Evolutionary conservation across 1,139 yeast genomes (phyloP).

Genomic region (Nakaseomyces uthaithaninus): DNA sequence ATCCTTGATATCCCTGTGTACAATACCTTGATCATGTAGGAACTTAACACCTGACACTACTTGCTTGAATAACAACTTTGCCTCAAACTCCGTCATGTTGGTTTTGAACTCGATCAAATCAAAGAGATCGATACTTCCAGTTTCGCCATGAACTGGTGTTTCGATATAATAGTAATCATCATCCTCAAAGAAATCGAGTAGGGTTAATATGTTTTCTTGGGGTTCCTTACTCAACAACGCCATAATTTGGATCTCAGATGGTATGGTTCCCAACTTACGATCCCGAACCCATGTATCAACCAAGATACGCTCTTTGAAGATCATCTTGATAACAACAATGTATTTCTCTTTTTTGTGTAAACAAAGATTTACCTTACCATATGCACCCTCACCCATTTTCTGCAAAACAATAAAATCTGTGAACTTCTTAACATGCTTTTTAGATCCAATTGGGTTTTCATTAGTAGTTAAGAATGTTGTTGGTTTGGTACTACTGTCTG

Average conservation of each 20-base stretch:
- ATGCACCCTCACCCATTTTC: slow-evolving; percentile 91
- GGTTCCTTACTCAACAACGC: slow-evolving; percentile 63
- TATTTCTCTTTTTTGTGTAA: slow-evolving; percentile 49
- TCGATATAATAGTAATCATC: slow-evolving; percentile 79
- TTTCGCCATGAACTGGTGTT: slow-evolving; percentile 86
- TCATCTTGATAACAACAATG: slow-evolving; percentile 73
- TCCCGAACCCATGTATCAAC: slow-evolving; percentile 97
- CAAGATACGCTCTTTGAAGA: slow-evolving; percentile 79
- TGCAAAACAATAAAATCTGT: slow-evolving; percentile 60
- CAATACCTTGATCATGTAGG: slow-evolving; percentile 77
- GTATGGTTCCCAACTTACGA: slow-evolving; percentile 79
- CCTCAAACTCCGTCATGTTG: slow-evolving; percentile 69
- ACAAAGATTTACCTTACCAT: slow-evolving; percentile 82
- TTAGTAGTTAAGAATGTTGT: slow-evolving; percentile 16
- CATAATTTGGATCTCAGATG: slow-evolving; percentile 88
- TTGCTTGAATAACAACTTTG: slow-evolving; percentile 71
- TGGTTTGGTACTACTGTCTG: background rate
- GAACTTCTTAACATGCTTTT: slow-evolving; percentile 57
- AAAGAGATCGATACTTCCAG: slow-evolving; percentile 84
- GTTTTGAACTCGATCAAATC: slow-evolving; percentile 82
- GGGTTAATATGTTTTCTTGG: slow-evolving; percentile 75
- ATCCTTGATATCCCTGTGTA: slow-evolving; percentile 91
- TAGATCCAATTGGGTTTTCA: slow-evolving; percentile 40
- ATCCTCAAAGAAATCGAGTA: slow-evolving; percentile 87
- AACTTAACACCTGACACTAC: slow-evolving; percentile 72